Percentiles rank a stretch among this genome's conserved stretches.
Conservation (phyloP, 257 asterid species). For the Buddleja alternifolia region DNA sequence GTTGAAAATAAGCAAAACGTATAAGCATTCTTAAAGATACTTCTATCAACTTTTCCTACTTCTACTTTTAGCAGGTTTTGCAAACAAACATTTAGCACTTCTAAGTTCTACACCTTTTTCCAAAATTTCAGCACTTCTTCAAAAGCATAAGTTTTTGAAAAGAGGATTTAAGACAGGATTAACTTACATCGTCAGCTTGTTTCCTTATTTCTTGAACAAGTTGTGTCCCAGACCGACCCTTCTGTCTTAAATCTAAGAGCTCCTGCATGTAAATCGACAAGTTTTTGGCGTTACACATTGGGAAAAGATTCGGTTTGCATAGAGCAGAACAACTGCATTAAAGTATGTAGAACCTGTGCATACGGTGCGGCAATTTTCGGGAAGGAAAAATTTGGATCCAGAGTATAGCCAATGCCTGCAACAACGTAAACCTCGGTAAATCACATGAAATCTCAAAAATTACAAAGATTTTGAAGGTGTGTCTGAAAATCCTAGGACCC, state of each 20-base stretch:
- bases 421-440: constrained; percentile 26
- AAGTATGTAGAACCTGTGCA: constrained; percentile 67
- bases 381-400: constrained; percentile 88
- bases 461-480: too few species aligned
- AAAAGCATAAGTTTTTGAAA: too few species aligned
- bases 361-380: constrained; percentile 95
- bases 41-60: too few species aligned
- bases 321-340: neutral
- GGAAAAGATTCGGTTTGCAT: neutral
- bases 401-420: constrained; percentile 82
- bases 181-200: constrained; percentile 83
- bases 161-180: neutral
- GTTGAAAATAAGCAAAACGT: too few species aligned
- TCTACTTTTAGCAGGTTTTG: too few species aligned
- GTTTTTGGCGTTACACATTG: neutral
- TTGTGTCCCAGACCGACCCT: constrained; percentile 61
- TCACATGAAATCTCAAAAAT: constrained; percentile 3
- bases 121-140: too few species aligned
- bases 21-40: too few species aligned
- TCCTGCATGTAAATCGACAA: constrained; percentile 50
- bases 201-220: constrained; percentile 80
- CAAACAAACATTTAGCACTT: too few species aligned
- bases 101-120: too few species aligned
- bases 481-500: too few species aligned
- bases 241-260: constrained; percentile 77